Evolutionary conservation across 768 basidiomycete genomes (phyloP).

Genomic region (Podaxis carcinomalis): DNA sequence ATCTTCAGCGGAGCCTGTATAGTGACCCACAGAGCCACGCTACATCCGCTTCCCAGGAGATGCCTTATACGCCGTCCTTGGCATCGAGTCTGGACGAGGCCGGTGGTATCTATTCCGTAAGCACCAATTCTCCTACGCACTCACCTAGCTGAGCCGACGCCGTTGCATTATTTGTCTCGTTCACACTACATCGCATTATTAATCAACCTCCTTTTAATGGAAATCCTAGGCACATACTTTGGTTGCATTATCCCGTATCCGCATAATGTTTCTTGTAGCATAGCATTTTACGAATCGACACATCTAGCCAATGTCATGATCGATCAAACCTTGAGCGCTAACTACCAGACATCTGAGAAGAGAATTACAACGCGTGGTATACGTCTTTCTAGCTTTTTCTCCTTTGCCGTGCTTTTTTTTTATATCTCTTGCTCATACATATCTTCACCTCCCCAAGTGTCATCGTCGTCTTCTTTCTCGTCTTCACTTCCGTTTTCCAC

Average conservation of each 20-base stretch:
- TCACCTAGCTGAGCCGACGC: background rate
- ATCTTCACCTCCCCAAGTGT: slow-evolving; percentile 31
- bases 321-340: background rate
- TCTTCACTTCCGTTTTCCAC: slow-evolving; percentile 42
- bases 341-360: background rate
- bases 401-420: background rate
- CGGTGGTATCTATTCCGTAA: background rate
- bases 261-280: background rate
- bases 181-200: background rate
- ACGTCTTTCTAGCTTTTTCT: background rate
- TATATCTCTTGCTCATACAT: slow-evolving; percentile 75
- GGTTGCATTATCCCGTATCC: background rate
- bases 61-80: background rate
- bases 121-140: background rate
- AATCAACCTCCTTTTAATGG: background rate
- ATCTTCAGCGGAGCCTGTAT: too few species aligned
- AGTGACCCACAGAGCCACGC: background rate
- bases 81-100: background rate
- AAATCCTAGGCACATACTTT: background rate
- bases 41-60: background rate
- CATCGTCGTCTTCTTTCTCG: slow-evolving; percentile 47
- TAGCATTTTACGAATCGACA: background rate
- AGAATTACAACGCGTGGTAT: background rate
- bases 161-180: too few species aligned
- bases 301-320: background rate